Evolutionary conservation across 352 stramenopile species (phyloP), one percentile per base, ranked within the genome.

Genomic region (Phytophthora cryptogea): DNA sequence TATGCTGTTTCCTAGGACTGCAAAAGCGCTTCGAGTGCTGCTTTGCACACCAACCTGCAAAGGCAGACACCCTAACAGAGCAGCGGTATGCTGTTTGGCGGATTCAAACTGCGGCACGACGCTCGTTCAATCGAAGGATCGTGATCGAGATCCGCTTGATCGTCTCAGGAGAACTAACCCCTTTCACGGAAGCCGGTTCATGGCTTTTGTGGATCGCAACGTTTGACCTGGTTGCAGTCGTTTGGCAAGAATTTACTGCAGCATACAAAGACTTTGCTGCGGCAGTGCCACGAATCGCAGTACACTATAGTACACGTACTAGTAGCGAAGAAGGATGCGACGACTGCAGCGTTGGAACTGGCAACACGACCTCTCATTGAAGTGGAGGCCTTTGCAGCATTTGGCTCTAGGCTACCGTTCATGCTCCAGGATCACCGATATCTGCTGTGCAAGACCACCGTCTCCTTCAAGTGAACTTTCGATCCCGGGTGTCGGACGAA

Each of bases 121-220:
- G 48, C 26, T 70, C 63, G 63, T 68, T 37, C 8, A 37, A 68
- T 72, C 44, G 63, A 60, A 72, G 39, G 63, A 68, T 72, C 36
- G 37, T 56, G 40, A 32, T 35, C 17, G 42, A 16, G 44, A 71
- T 70, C 49, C 63, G 50, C 30, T 53, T 10, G 59, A 26, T 54
- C 54, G 54, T 68, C 60, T 68, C 60, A 68, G 54, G 45, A 43
- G 4, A 63, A 42, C 43, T 50, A 59, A n/a, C 53, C 60, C 54
- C 10, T 53, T 49, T 57, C 56, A 45, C 62, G 26, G 27, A 62
- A 70, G 62, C 62, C 62, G 62, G 62, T 65, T 69, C 54, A 50
- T 16, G 8, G 28, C 36, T 48, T 68, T 44, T 70, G 55, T 70
- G 54, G 54, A 66, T 61, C 43, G 36, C 26, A 43, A 52, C 44